Evolutionary conservation across 1,139 yeast genomes (phyloP).

Genomic region (Protomyces arabidopsidicola): DNA sequence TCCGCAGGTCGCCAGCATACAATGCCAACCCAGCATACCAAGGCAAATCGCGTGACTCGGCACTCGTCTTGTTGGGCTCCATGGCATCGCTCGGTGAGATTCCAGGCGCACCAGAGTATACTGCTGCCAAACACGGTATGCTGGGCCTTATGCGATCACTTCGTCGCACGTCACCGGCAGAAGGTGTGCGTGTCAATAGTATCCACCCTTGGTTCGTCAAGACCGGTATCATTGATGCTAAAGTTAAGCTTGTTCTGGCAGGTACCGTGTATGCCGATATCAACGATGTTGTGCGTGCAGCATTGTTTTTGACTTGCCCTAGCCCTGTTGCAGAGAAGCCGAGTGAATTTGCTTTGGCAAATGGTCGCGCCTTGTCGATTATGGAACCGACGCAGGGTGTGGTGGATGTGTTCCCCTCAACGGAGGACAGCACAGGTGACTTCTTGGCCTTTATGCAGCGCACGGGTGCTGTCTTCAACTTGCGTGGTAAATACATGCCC

Average conservation of each 20-base stretch:
- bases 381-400: slow-evolving; percentile 14
- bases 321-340: background rate
- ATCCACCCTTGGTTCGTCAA: slow-evolving; percentile 28
- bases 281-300: slow-evolving; percentile 20
- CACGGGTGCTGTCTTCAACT: background rate
- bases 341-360: background rate
- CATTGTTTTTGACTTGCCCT: slow-evolving; percentile 8
- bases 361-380: slow-evolving; percentile 20
- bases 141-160: slow-evolving; percentile 23
- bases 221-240: slow-evolving; percentile 24
- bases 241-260: slow-evolving; percentile 19
- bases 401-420: slow-evolving; percentile 7
- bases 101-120: slow-evolving; percentile 26
- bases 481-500: background rate
- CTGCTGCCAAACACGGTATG: slow-evolving; percentile 26
- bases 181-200: slow-evolving; percentile 20
- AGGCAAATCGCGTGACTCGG: slow-evolving; percentile 5
- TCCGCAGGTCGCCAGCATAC: slow-evolving; percentile 14
- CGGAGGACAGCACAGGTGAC: slow-evolving; percentile 13
- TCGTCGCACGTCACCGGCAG: slow-evolving; percentile 20
- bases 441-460: slow-evolving; percentile 20
- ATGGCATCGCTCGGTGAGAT: slow-evolving; percentile 26
- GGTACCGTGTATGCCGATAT: slow-evolving; percentile 18
- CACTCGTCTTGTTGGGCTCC: slow-evolving; percentile 13
- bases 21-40: background rate